A percentile compares a stretch with the other conserved stretches of the same genome.
These are phyloP conservation scores for Leccinum solheimii DNA, from an alignment of 1,284 basidiomycete species.

Conservation along the genomic window DNA sequence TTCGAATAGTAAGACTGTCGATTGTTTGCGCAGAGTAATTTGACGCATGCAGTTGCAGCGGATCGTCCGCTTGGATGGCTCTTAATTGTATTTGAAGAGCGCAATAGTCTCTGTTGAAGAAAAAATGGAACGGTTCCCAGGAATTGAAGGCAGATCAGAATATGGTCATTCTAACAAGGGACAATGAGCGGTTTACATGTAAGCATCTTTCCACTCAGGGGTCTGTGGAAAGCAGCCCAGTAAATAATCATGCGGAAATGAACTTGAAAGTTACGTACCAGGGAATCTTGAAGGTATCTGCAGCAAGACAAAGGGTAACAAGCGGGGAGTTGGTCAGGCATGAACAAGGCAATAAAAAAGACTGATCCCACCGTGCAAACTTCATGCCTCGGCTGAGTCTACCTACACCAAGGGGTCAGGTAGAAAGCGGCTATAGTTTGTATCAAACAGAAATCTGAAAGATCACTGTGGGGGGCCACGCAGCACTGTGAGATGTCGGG, in stretches of 20 bases:
- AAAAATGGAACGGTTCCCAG: not conserved
- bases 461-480: not conserved
- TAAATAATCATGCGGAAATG: not conserved
- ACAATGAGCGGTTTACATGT: slow-evolving; percentile 55
- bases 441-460: not conserved
- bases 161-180: not conserved
- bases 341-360: not conserved
- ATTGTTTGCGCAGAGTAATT: slow-evolving; percentile 14
- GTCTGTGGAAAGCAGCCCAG: slow-evolving; percentile 43
- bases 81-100: slow-evolving; percentile 69
- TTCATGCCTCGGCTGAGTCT: slow-evolving; percentile 42
- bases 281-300: slow-evolving; percentile 70
- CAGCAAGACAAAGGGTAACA: not conserved
- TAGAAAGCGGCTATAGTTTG: not conserved
- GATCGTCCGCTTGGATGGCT: slow-evolving; percentile 43
- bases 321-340: slow-evolving; percentile 8
- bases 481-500: slow-evolving; percentile 12
- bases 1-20: not conserved
- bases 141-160: slow-evolving; percentile 4
- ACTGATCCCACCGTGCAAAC: slow-evolving; percentile 48
- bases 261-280: slow-evolving; percentile 42
- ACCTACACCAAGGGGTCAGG: not conserved
- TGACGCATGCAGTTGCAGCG: slow-evolving; percentile 26
- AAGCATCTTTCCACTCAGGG: slow-evolving; percentile 81
- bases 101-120: slow-evolving; percentile 60